A percentile compares a stretch with the other conserved stretches of the same genome.
These are phyloP conservation scores for Fusarium torreyae DNA, from an alignment of 2,329 filamentous ascomycete species.

Conservation along the genomic window DNA sequence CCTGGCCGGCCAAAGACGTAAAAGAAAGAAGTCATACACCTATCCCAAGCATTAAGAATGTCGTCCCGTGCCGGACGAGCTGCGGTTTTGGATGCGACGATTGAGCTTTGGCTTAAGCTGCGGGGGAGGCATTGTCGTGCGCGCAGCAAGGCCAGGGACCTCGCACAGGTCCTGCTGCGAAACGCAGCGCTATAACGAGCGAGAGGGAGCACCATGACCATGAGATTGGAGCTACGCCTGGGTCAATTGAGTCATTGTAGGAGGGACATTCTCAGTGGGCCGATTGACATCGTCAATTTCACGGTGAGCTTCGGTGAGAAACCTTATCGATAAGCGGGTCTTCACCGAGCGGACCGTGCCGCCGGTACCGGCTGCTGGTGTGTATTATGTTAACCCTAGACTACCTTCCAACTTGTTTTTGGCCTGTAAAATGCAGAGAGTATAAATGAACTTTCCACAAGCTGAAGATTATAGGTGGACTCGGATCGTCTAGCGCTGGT, in stretches of 20 bases:
- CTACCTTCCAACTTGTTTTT: too few species aligned
- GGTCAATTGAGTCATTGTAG: slow-evolving; percentile 44
- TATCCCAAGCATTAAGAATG: slow-evolving; percentile 51
- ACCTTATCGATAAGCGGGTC: slow-evolving; percentile 28
- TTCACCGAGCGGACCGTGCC: not conserved
- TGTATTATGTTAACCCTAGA: too few species aligned
- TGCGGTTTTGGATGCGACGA: slow-evolving; percentile 11
- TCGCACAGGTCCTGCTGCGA: slow-evolving; percentile 23
- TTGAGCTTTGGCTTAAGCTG: slow-evolving; percentile 45
- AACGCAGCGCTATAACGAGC: slow-evolving; percentile 45
- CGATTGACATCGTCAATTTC: slow-evolving; percentile 37
- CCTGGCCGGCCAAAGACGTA: not conserved
- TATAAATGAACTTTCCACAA: too few species aligned
- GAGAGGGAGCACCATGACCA: slow-evolving; percentile 47
- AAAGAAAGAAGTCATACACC: slow-evolving; percentile 46
- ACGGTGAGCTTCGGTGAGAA: slow-evolving; percentile 28
- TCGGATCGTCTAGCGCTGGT: too few species aligned
- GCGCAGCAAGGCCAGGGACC: slow-evolving; percentile 21
- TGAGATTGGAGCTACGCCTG: slow-evolving; percentile 9
- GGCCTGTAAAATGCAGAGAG: too few species aligned
- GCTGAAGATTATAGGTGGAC: too few species aligned
- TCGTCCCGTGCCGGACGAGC: slow-evolving; percentile 38
- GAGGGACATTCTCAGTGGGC: slow-evolving; percentile 36
- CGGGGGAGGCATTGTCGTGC: slow-evolving; percentile 38
- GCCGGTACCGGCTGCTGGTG: too few species aligned